These are phyloP conservation scores for Leishmania major DNA, from an alignment of 208 protist genomes.

Conservation along the genomic window DNA sequence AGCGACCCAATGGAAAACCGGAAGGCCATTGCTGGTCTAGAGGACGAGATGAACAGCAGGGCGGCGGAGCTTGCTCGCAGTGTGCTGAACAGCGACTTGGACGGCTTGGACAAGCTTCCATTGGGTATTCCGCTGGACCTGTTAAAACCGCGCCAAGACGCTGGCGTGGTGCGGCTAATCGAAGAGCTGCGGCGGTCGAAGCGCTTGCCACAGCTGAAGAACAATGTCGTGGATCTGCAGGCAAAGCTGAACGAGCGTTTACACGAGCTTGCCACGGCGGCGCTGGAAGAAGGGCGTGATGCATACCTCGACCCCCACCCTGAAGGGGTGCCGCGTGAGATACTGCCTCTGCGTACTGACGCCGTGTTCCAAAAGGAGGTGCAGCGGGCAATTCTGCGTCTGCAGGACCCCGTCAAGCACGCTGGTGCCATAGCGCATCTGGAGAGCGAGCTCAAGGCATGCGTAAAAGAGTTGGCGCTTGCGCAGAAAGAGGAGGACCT, in stretches of 20 bases:
- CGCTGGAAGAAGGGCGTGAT: slow-evolving; percentile 53
- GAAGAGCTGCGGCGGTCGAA: slow-evolving; percentile 43
- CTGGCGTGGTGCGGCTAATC: slow-evolving; percentile 48
- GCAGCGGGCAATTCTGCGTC: slow-evolving; percentile 47
- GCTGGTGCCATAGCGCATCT: slow-evolving; percentile 40
- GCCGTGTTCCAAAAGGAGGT: slow-evolving; percentile 53
- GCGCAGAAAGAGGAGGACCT: slow-evolving; percentile 65
- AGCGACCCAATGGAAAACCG: slow-evolving; percentile 54
- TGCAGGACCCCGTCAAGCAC: slow-evolving; percentile 54
- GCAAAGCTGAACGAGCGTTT: slow-evolving; percentile 48
- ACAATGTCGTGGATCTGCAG: slow-evolving; percentile 41
- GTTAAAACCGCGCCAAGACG: slow-evolving; percentile 55
- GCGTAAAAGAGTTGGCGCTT: slow-evolving; percentile 60
- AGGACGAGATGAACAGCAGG: slow-evolving; percentile 65
- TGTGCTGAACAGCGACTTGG: slow-evolving; percentile 57
- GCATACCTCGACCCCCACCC: slow-evolving; percentile 56
- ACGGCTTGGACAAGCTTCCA: slow-evolving; percentile 56
- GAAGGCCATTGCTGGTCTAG: slow-evolving; percentile 48
- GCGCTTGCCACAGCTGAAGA: slow-evolving; percentile 29
- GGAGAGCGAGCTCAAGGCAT: slow-evolving; percentile 72
- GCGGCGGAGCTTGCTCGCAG: slow-evolving; percentile 42
- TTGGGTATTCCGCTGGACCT: slow-evolving; percentile 67
- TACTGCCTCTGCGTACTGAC: slow-evolving; percentile 62
- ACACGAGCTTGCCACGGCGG: slow-evolving; percentile 42
- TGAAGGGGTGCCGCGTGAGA: slow-evolving; percentile 58